Conservation (phyloP, 495 filamentous ascomycete genomes). For the Extremus antarcticus region DNA sequence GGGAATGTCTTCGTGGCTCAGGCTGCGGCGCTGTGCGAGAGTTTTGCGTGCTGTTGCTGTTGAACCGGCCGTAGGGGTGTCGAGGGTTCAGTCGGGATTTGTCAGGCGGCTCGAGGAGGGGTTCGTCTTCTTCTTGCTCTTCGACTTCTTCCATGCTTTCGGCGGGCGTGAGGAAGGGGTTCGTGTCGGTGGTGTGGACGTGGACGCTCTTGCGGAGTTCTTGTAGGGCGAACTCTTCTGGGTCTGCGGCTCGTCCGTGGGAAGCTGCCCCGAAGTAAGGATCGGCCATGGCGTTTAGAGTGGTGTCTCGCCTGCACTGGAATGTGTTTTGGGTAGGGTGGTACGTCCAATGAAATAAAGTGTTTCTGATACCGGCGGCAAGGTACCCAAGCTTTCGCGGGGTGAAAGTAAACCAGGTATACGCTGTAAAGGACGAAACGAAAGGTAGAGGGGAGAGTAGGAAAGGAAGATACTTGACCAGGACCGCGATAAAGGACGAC, state of each 20-base stretch:
- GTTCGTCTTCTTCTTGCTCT: background rate
- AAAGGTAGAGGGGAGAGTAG: background rate
- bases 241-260: background rate
- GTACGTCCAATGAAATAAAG: too few relatives aligned
- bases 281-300: background rate
- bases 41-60: background rate
- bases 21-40: background rate
- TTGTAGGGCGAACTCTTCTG: background rate
- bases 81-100: background rate
- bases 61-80: background rate
- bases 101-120: background rate
- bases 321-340: background rate
- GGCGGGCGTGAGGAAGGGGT: constrained; percentile 1
- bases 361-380: too few relatives aligned
- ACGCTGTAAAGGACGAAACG: background rate
- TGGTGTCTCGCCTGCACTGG: too few relatives aligned
- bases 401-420: too few relatives aligned
- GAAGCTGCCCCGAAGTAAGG: background rate
- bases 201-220: constrained; percentile 2
- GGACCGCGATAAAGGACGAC: background rate
- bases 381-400: too few relatives aligned
- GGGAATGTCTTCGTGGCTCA: constrained; percentile 1
- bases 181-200: background rate
- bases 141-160: background rate
- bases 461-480: background rate